Conservation (phyloP, 192 early-diverging fungal genomes). For the Linnemannia elongata region DNA sequence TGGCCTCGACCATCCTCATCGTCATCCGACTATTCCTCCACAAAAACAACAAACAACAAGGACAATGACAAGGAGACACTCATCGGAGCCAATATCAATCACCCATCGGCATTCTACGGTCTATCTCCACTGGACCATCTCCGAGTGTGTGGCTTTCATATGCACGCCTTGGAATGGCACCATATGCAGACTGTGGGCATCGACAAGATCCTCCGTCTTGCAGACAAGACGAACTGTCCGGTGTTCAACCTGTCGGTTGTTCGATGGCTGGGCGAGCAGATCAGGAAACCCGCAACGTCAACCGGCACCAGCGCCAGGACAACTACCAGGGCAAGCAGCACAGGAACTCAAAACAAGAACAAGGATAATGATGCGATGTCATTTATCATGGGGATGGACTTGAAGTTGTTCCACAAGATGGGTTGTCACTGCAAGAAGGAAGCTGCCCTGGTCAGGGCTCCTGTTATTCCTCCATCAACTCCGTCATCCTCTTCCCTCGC, state of each 20-base stretch:
- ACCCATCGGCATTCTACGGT: neutral
- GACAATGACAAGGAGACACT: neutral
- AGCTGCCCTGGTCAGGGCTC: neutral
- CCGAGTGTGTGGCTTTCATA: conserved; percentile 51
- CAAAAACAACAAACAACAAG: neutral
- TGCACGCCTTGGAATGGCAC: conserved; percentile 53
- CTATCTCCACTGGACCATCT: neutral
- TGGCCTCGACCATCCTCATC: neutral
- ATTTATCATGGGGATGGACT: neutral
- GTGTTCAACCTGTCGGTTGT: conserved; percentile 38
- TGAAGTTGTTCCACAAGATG: neutral
- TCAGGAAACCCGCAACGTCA: neutral
- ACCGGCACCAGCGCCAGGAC: neutral
- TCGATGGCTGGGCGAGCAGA: conserved; percentile 24
- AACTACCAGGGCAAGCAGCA: neutral
- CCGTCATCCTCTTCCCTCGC: neutral
- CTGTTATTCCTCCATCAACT: neutral
- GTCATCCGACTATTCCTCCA: neutral
- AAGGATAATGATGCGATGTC: neutral
- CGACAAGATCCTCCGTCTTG: neutral
- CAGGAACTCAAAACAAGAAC: neutral
- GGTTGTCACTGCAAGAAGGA: neutral
- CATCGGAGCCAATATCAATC: neutral
- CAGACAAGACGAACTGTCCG: conserved; percentile 20
- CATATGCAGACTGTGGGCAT: conserved; percentile 10